A percentile compares a stretch with the other conserved stretches of the same genome.
Evolutionary conservation across 1,284 basidiomycete genomes (phyloP).

Genomic region (Cryptococcus hybrid): DNA sequence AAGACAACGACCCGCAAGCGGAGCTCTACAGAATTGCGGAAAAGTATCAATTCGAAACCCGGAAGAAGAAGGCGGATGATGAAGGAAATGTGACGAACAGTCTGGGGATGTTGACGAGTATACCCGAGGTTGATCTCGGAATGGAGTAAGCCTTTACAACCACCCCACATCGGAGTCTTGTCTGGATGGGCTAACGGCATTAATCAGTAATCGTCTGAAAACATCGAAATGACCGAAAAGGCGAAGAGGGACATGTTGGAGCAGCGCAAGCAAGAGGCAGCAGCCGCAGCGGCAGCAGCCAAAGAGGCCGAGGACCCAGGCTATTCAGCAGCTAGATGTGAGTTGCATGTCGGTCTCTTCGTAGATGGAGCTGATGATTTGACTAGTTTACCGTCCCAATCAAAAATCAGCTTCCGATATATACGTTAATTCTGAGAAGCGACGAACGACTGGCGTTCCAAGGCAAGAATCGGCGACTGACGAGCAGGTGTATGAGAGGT

Average conservation of each 20-base stretch:
- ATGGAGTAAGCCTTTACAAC: slow-evolving; percentile 73
- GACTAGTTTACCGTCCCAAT: slow-evolving; percentile 75
- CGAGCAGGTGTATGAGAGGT: slow-evolving; percentile 66
- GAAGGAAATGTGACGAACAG: slow-evolving; percentile 93
- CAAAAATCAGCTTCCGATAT: slow-evolving; percentile 75
- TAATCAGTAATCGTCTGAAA: slow-evolving; percentile 44
- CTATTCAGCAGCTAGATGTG: slow-evolving; percentile 78
- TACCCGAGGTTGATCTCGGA: slow-evolving; percentile 94
- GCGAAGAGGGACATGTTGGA: slow-evolving; percentile 84
- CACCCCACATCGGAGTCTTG: too few relatives aligned
- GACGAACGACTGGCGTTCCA: slow-evolving; percentile 71
- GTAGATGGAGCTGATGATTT: neutral
- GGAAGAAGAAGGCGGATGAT: slow-evolving; percentile 52
- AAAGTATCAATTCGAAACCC: slow-evolving; percentile 49
- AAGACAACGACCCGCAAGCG: slow-evolving; percentile 66
- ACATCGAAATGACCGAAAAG: slow-evolving; percentile 95
- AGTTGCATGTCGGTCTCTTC: slow-evolving; percentile 38
- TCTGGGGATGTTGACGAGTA: slow-evolving; percentile 89
- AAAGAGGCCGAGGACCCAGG: slow-evolving; percentile 59
- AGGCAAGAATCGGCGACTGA: slow-evolving; percentile 77
- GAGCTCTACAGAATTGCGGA: slow-evolving; percentile 79
- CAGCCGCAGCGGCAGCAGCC: slow-evolving; percentile 36
- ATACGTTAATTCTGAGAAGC: slow-evolving; percentile 76
- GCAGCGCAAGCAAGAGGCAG: slow-evolving; percentile 54
- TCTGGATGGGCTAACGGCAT: too few relatives aligned